These are phyloP conservation scores for Alloteropsis semialata DNA, from an alignment of 176 grass and related monocot species.

Conservation along the genomic window DNA sequence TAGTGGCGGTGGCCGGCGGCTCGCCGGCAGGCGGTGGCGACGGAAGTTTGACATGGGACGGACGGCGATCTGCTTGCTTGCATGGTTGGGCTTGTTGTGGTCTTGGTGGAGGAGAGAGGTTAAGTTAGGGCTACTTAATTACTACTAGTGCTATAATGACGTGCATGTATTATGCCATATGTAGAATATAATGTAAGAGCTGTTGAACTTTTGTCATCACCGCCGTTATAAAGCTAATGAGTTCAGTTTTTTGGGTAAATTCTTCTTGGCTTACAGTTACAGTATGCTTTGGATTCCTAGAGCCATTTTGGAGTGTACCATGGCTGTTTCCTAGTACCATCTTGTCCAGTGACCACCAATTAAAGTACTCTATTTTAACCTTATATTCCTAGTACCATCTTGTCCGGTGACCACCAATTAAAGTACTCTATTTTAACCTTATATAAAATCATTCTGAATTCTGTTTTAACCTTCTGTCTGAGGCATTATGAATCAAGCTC, in stretches of 20 bases:
- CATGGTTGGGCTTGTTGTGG: not conserved
- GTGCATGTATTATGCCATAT: conserved; percentile 48
- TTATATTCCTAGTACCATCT: not conserved
- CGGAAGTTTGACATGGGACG: not conserved
- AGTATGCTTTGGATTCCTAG: not conserved
- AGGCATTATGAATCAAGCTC: no score
- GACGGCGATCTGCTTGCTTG: not conserved
- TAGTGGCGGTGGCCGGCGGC: not conserved
- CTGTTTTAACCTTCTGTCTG: no score
- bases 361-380: not conserved
- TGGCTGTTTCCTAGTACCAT: not conserved
- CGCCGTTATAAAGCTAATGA: conserved; percentile 50
- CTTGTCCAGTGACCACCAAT: not conserved
- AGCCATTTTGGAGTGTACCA: not conserved
- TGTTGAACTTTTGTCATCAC: conserved; percentile 31
- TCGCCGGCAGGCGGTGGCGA: not conserved
- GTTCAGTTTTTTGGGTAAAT: conserved; percentile 21
- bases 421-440: not conserved
- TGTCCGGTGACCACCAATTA: not conserved
- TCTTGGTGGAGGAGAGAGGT: not conserved
- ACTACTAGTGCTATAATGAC: conserved; percentile 35
- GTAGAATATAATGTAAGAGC: conserved; percentile 58
- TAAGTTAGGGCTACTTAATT: conserved; percentile 30
- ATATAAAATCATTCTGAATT: no score
- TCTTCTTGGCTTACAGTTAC: not conserved